Conservation (phyloP, 345 rosid species). For the Camelina hispida region DNA sequence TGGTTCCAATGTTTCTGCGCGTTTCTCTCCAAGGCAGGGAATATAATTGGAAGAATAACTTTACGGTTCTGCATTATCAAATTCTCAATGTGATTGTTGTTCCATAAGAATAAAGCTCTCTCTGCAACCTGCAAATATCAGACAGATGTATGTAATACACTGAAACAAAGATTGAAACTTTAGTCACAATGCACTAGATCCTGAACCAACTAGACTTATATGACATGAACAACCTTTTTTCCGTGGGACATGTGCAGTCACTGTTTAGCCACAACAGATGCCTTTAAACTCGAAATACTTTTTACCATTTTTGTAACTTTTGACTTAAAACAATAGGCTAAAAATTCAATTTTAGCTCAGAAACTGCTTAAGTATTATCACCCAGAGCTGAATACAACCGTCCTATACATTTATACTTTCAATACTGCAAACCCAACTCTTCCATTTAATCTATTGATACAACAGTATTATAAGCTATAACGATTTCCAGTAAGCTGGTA, state of each 20-base stretch:
- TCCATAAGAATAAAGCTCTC: slow-evolving; percentile 77
- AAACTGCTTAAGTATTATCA: not conserved
- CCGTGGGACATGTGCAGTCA: not conserved
- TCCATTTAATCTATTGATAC: slow-evolving; percentile 11
- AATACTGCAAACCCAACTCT: not conserved
- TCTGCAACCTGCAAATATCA: slow-evolving; percentile 65
- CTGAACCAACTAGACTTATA: slow-evolving; percentile 5
- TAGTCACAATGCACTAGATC: slow-evolving; percentile 19
- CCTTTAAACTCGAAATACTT: not conserved
- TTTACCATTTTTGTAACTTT: not conserved
- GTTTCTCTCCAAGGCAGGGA: slow-evolving; percentile 69
- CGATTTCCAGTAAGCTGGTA: not conserved
- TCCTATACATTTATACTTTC: not conserved
- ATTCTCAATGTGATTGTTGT: slow-evolving; percentile 74
- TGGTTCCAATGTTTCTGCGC: slow-evolving; percentile 74
- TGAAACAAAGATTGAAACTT: slow-evolving; percentile 18
- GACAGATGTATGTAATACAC: slow-evolving; percentile 19
- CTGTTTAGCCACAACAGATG: not conserved
- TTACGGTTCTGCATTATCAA: slow-evolving; percentile 66
- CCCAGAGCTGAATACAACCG: slow-evolving; percentile 17
- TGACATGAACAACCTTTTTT: not conserved
- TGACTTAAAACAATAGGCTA: not conserved
- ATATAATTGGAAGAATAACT: slow-evolving; percentile 66
- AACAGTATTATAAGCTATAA: slow-evolving; percentile 8
- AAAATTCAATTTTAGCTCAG: not conserved